Conservation (phyloP, 2,329 filamentous ascomycete species). For the Septoria linicola region DNA sequence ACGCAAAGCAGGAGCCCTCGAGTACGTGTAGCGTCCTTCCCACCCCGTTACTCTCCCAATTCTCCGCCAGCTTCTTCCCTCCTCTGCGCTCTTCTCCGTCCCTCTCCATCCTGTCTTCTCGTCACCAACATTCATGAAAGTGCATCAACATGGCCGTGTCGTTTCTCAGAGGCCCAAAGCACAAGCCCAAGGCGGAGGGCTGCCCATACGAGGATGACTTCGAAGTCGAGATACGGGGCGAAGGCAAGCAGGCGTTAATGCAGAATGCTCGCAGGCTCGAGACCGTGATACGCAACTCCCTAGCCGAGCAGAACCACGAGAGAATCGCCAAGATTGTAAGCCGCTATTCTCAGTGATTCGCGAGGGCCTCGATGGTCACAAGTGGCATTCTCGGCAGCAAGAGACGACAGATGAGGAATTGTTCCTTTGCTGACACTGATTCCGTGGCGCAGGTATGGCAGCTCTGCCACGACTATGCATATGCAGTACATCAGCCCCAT, state of each 20-base stretch:
- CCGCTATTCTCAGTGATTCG: background rate
- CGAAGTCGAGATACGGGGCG: slow-evolving; percentile 17
- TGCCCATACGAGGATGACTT: slow-evolving; percentile 24
- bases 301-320: slow-evolving; percentile 72
- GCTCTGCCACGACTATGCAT: slow-evolving; percentile 95
- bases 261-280: slow-evolving; percentile 65
- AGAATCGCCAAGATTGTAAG: slow-evolving; percentile 72
- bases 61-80: background rate
- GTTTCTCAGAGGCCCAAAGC: slow-evolving; percentile 7
- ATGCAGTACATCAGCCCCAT: slow-evolving; percentile 94
- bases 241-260: slow-evolving; percentile 22
- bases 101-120: too few relatives aligned
- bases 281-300: slow-evolving; percentile 81
- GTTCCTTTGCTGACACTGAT: too few relatives aligned
- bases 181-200: slow-evolving; percentile 2
- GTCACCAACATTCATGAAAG: too few relatives aligned
- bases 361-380: background rate
- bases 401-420: too few relatives aligned
- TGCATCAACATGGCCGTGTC: slow-evolving; percentile 6
- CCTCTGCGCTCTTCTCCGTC: too few relatives aligned
- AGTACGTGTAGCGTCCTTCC: too few relatives aligned
- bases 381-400: too few relatives aligned
- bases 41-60: slow-evolving; percentile 7
- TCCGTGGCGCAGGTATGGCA: slow-evolving; percentile 62
- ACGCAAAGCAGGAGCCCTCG: slow-evolving; percentile 91